These are phyloP conservation scores for Schwanniomyces yamadae DNA, from an alignment of 805 yeast species.

Conservation along the genomic window DNA sequence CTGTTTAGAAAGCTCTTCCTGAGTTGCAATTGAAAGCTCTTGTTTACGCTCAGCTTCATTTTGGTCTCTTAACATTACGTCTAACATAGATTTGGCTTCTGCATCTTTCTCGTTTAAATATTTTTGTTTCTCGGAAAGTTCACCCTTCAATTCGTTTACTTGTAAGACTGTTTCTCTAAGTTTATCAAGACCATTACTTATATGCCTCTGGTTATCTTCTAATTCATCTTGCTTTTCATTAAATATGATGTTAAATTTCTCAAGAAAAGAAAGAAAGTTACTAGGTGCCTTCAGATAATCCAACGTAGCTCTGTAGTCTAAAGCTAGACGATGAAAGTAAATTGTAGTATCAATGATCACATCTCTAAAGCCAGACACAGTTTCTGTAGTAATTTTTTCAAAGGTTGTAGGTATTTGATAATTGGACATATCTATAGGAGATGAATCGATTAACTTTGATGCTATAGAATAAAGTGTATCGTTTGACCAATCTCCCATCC, in stretches of 20 bases:
- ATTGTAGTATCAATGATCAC: slow-evolving; percentile 48
- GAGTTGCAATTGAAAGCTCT: slow-evolving; percentile 79
- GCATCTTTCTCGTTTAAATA: slow-evolving; percentile 54
- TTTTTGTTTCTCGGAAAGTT: slow-evolving; percentile 52
- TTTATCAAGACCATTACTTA: slow-evolving; percentile 70
- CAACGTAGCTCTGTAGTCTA: slow-evolving; percentile 12
- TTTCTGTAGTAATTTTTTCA: slow-evolving; percentile 9
- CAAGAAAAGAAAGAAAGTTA: slow-evolving; percentile 51
- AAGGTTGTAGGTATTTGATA: slow-evolving; percentile 33
- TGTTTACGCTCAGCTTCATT: slow-evolving; percentile 90
- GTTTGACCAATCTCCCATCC: slow-evolving; percentile 84
- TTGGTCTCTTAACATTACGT: slow-evolving; percentile 77
- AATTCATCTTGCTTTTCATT: slow-evolving; percentile 44
- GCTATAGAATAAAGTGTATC: slow-evolving; percentile 53
- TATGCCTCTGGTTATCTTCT: slow-evolving; percentile 69
- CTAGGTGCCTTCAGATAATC: slow-evolving; percentile 45
- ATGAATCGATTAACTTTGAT: slow-evolving; percentile 29
- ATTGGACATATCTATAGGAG: slow-evolving; percentile 55
- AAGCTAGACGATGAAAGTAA: slow-evolving; percentile 39
- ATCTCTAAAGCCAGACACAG: slow-evolving; percentile 35
- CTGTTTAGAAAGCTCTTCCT: slow-evolving; percentile 64
- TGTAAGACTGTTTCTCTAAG: slow-evolving; percentile 73
- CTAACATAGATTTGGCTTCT: slow-evolving; percentile 70
- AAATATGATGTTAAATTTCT: slow-evolving; percentile 45
- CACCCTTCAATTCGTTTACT: slow-evolving; percentile 58